A percentile compares a stretch with the other conserved stretches of the same genome.
Evolutionary conservation across 2,329 filamentous ascomycete species (phyloP).

Genomic region (Diaporthe ilicicola): DNA sequence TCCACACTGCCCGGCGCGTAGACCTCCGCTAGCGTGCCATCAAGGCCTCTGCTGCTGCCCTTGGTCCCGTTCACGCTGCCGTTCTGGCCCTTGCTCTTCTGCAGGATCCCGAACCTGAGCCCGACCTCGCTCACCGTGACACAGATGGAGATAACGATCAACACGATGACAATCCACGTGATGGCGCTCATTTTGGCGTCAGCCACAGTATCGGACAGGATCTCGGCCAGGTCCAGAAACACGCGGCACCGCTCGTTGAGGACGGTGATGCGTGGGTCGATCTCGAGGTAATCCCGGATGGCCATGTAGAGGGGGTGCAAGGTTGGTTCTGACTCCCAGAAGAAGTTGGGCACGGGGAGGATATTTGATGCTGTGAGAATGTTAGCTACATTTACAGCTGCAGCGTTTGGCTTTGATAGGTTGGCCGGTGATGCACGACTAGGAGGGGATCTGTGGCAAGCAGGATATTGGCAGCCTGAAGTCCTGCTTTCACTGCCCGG

Average conservation of each 20-base stretch:
- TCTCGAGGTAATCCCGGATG: constrained; percentile 96
- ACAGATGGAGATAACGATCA: constrained; percentile 89
- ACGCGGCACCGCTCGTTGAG: constrained; percentile 97
- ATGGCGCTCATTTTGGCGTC: constrained; percentile 96
- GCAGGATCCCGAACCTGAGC: constrained; percentile 81
- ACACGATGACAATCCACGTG: constrained; percentile 97
- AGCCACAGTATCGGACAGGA: constrained; percentile 89
- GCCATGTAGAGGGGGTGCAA: constrained; percentile 93
- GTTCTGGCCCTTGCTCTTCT: constrained; percentile 41
- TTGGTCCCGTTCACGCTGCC: not conserved
- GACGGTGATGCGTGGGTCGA: constrained; percentile 93
- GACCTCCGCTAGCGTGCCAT: not conserved
- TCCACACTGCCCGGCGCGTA: constrained; percentile 33
- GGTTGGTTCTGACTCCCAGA: constrained; percentile 97
- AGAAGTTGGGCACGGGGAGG: constrained; percentile 95
- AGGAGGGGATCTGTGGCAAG: no score
- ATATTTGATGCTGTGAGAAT: constrained; percentile 81
- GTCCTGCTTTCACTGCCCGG: not conserved
- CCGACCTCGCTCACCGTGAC: constrained; percentile 92
- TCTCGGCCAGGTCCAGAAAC: constrained; percentile 95
- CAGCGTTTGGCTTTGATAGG: not conserved
- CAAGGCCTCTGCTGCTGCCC: not conserved
- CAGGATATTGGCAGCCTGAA: constrained; percentile 31
- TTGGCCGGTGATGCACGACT: not conserved
- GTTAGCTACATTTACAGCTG: not conserved